These are phyloP conservation scores for Cocos nucifera DNA, from an alignment of 176 grass and related monocot species.

Conservation along the genomic window DNA sequence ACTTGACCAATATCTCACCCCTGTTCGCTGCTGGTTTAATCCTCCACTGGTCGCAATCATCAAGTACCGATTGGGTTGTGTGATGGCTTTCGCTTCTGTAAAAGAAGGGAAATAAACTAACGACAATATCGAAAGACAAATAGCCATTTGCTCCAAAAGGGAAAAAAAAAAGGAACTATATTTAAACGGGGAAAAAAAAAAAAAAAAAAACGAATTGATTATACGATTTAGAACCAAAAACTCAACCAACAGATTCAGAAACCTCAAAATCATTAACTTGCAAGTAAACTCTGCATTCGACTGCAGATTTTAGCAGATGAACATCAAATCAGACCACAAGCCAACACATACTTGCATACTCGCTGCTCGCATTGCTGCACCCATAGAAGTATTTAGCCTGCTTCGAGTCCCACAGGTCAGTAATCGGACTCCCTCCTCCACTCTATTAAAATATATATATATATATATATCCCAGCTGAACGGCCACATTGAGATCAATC, in stretches of 20 bases:
- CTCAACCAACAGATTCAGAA: too few relatives aligned
- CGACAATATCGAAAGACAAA: too few relatives aligned
- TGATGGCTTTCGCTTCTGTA: conserved; percentile 40
- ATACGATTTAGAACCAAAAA: too few relatives aligned
- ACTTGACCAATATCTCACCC: conserved; percentile 44
- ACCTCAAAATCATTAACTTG: too few relatives aligned
- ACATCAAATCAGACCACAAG: too few relatives aligned
- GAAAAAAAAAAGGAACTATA: too few relatives aligned
- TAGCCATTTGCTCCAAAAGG: too few relatives aligned
- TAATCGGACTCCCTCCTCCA: conserved; percentile 20
- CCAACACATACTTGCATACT: conserved; percentile 47
- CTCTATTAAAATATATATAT: conserved; percentile 18
- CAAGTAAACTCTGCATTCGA: too few relatives aligned
- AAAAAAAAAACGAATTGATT: too few relatives aligned
- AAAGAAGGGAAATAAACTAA: neutral
- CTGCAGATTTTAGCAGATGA: too few relatives aligned
- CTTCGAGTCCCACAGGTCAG: conserved; percentile 77
- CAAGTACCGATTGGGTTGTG: conserved; percentile 55
- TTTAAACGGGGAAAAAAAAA: too few relatives aligned
- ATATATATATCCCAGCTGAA: too few relatives aligned
- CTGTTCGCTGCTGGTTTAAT: conserved; percentile 95
- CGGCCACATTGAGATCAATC: neutral
- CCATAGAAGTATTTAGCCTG: conserved; percentile 57
- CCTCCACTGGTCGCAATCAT: conserved; percentile 97
- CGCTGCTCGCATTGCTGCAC: conserved; percentile 78